These are phyloP conservation scores for Amanita pallidorosea DNA, from an alignment of 768 basidiomycete species.

Conservation along the genomic window DNA sequence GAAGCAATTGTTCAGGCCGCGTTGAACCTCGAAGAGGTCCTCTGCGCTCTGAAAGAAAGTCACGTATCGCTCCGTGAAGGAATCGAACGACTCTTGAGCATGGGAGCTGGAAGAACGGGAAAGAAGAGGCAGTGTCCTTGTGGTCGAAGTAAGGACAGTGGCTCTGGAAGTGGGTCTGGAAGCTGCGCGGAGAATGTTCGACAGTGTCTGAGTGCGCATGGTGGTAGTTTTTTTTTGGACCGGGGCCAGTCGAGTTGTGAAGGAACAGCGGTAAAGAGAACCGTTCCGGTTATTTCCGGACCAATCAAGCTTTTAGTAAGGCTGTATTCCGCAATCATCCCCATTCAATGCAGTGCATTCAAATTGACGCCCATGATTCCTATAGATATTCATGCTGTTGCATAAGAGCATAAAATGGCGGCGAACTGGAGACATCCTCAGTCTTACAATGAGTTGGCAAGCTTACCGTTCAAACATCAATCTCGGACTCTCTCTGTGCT, in stretches of 20 bases:
- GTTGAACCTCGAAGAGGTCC: slow-evolving; percentile 98
- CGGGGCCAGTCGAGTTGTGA: no score
- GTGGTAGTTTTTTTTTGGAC: slow-evolving; percentile 6
- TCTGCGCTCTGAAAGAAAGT: slow-evolving; percentile 87
- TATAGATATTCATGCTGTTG: no score
- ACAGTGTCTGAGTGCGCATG: slow-evolving; percentile 29
- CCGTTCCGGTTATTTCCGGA: no score
- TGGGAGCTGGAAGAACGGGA: slow-evolving; percentile 47
- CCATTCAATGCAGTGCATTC: no score
- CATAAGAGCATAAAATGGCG: no score
- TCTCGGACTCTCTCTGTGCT: no score
- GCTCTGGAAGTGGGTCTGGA: slow-evolving; percentile 50
- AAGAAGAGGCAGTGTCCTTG: slow-evolving; percentile 30
- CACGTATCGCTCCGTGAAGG: slow-evolving; percentile 90
- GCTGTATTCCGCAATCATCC: no score
- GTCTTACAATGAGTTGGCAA: no score
- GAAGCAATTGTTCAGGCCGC: slow-evolving; percentile 99
- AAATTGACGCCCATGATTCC: no score
- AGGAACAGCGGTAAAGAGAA: neutral
- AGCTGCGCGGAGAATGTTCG: slow-evolving; percentile 50
- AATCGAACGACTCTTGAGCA: slow-evolving; percentile 86
- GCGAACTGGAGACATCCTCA: no score
- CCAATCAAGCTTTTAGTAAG: no score
- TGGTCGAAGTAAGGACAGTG: slow-evolving; percentile 21
- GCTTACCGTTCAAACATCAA: neutral